phyloP scores from a whole-genome alignment of 2,329 filamentous ascomycete genomes.

The Graphiopsis chlorocephala region DNA sequence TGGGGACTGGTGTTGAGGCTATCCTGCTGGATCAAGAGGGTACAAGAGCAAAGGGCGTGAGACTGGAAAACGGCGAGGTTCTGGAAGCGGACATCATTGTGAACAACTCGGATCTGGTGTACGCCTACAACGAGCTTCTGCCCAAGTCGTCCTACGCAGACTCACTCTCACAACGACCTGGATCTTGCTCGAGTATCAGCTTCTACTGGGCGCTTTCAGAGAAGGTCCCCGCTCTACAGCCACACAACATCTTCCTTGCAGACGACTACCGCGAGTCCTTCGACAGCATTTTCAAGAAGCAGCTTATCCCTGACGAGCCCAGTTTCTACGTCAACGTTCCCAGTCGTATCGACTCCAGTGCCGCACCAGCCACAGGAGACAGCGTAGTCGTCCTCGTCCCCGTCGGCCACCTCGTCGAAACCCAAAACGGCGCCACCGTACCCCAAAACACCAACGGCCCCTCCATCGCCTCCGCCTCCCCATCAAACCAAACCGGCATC shows the following conservation, averaged over 20 bases:
- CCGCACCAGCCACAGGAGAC: conserved; percentile 65
- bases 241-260: conserved; percentile 76
- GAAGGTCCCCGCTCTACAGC: conserved; percentile 60
- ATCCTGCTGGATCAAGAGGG: conserved; percentile 56
- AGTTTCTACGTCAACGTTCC: conserved; percentile 78
- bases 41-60: conserved; percentile 56
- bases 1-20: conserved; percentile 56
- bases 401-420: conserved; percentile 60
- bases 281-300: conserved; percentile 70
- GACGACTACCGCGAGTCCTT: conserved; percentile 71
- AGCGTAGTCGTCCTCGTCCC: conserved; percentile 69
- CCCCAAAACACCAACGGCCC: conserved; percentile 11
- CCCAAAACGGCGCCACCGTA: not conserved
- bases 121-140: conserved; percentile 70
- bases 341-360: conserved; percentile 64
- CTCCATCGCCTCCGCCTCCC: conserved; percentile 26
- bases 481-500: conserved; percentile 36
- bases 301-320: conserved; percentile 64
- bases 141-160: conserved; percentile 46
- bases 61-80: conserved; percentile 56
- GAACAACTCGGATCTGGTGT: conserved; percentile 71
- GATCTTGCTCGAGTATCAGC: conserved; percentile 70
- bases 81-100: conserved; percentile 64
- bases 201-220: conserved; percentile 71
- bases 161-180: conserved; percentile 49